phyloP scores from a whole-genome alignment of 306 rosid species.

The Carpinus fangiana region DNA sequence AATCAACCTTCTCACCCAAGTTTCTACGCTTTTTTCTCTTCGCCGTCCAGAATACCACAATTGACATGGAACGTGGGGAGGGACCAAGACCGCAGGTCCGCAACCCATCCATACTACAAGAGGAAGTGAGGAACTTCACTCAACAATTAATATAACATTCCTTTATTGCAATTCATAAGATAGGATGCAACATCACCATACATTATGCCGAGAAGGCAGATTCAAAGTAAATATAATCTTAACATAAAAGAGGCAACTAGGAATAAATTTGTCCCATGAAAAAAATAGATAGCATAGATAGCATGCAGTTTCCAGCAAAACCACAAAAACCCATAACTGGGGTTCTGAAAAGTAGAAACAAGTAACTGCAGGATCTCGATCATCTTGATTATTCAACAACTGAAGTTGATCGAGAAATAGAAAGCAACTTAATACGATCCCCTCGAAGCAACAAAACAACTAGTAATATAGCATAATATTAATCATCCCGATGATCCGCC shows the following conservation, averaged over 20 bases:
- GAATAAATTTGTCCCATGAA: neutral
- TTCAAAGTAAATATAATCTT: neutral
- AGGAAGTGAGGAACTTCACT: neutral
- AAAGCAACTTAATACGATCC: neutral
- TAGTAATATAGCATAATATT: neutral
- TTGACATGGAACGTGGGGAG: neutral
- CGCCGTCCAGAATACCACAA: neutral
- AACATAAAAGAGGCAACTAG: neutral
- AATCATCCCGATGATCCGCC: constrained; percentile 11
- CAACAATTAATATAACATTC: neutral
- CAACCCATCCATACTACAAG: neutral
- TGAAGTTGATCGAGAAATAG: neutral
- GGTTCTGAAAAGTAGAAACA: neutral
- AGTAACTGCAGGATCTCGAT: neutral
- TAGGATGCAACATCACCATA: neutral
- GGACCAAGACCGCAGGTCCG: neutral
- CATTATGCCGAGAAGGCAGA: neutral
- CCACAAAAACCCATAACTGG: neutral
- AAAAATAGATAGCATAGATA: neutral
- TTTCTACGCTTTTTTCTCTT: too few species aligned
- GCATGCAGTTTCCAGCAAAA: neutral
- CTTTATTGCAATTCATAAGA: neutral
- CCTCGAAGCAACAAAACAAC: neutral
- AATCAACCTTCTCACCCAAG: too few species aligned
- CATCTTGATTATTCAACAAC: neutral